Evolutionary conservation across 352 stramenopile species (phyloP).

Genomic region (Pythium folliculosum): DNA sequence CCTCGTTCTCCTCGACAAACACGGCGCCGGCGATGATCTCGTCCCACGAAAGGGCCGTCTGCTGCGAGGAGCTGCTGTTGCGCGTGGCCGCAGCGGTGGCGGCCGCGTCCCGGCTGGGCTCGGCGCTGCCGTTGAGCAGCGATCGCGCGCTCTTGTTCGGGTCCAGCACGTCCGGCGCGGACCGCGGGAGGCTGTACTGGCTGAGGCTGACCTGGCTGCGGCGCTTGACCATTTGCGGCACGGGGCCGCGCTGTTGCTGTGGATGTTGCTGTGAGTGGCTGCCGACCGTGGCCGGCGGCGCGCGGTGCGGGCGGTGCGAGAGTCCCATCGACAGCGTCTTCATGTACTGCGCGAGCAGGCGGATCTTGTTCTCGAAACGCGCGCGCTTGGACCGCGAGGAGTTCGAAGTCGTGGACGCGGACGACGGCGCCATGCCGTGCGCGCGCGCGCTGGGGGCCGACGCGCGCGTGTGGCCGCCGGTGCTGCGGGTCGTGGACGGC

Average conservation of each 20-base stretch:
- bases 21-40: conserved; percentile 32
- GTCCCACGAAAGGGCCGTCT: conserved; percentile 29
- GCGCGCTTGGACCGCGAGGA: conserved; percentile 7
- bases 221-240: conserved; percentile 21
- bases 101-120: conserved; percentile 4
- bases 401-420: not conserved
- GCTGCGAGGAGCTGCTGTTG: conserved; percentile 22
- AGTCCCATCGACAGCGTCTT: conserved; percentile 26
- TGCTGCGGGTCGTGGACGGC: not conserved
- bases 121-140: conserved; percentile 4
- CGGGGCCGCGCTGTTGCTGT: not conserved
- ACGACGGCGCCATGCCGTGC: not conserved
- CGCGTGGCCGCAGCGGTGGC: not conserved
- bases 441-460: not conserved
- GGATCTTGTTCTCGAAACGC: conserved; percentile 30
- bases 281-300: not conserved
- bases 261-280: conserved; percentile 4
- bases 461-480: not conserved
- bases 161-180: conserved; percentile 26
- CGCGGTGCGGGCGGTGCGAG: conserved; percentile 13
- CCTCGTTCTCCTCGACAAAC: conserved; percentile 43
- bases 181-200: conserved; percentile 26
- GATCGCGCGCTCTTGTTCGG: conserved; percentile 19
- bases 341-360: conserved; percentile 30
- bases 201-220: conserved; percentile 27